Evolutionary conservation across 768 basidiomycete species (phyloP).

Genomic region (Calocybe indica): DNA sequence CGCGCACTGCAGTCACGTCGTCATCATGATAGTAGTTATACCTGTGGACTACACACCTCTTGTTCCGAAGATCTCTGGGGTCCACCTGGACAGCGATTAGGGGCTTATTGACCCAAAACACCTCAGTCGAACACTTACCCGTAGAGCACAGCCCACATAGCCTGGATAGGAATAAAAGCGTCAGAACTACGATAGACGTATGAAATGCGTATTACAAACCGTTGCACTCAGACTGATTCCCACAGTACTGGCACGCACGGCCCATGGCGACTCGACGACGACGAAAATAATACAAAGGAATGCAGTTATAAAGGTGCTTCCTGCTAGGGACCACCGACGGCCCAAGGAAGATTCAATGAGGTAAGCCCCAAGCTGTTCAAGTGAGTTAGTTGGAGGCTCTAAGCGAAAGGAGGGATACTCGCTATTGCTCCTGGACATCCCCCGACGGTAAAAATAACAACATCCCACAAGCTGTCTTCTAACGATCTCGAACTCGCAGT

Average conservation of each 20-base stretch:
- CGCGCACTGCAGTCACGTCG: slow-evolving; percentile 47
- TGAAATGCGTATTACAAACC: slow-evolving; percentile 25
- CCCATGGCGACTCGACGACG: slow-evolving; percentile 46
- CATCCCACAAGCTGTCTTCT: slow-evolving; percentile 72
- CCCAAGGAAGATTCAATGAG: slow-evolving; percentile 70
- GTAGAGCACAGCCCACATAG: slow-evolving; percentile 87
- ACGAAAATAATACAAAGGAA: slow-evolving; percentile 70
- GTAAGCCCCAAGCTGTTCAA: slow-evolving; percentile 71
- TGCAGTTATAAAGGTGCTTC: slow-evolving; percentile 71
- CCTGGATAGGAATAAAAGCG: slow-evolving; percentile 25
- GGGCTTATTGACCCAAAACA: slow-evolving; percentile 7
- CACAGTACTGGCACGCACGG: slow-evolving; percentile 63
- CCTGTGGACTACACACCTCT: slow-evolving; percentile 41
- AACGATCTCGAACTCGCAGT: slow-evolving; percentile 34
- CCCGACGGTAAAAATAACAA: slow-evolving; percentile 80
- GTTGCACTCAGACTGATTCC: slow-evolving; percentile 76
- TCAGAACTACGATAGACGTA: not conserved
- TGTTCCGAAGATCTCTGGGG: slow-evolving; percentile 82
- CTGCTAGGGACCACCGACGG: slow-evolving; percentile 64
- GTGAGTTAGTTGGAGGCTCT: not conserved
- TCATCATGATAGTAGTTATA: not conserved
- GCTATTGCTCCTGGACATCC: slow-evolving; percentile 84
- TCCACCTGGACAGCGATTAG: slow-evolving; percentile 41
- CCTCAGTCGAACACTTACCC: slow-evolving; percentile 30
- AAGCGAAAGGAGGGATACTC: slow-evolving; percentile 16